A percentile compares a stretch with the other conserved stretches of the same genome.
Conservation (phyloP, 2,329 filamentous ascomycete genomes). For the Talaromyces sp. region DNA sequence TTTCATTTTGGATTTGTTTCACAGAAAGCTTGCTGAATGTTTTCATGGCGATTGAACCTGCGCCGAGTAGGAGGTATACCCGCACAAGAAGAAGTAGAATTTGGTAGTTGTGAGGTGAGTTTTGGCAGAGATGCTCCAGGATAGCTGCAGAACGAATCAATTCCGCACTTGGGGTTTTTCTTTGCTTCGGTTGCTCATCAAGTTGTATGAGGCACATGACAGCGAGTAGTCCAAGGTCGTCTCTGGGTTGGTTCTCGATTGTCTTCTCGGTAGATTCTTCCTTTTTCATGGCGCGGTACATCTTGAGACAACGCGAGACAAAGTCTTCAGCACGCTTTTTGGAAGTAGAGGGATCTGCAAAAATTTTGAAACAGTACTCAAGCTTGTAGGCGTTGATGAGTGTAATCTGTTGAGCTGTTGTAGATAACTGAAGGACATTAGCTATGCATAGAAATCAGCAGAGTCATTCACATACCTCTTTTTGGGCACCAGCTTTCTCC, state of each 20-base stretch:
- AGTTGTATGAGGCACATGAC: slow-evolving; percentile 41
- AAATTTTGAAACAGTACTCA: slow-evolving; percentile 41
- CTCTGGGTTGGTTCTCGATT: slow-evolving; percentile 44
- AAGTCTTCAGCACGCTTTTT: slow-evolving; percentile 35
- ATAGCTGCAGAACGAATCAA: slow-evolving; percentile 40
- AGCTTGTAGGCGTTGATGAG: slow-evolving; percentile 45
- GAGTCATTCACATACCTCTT: slow-evolving; percentile 24
- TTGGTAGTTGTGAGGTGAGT: slow-evolving; percentile 48
- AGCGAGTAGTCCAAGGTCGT: slow-evolving; percentile 44
- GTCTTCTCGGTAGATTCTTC: slow-evolving; percentile 29
- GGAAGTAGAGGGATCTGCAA: slow-evolving; percentile 28
- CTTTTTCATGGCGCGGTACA: slow-evolving; percentile 30
- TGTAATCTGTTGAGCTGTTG: slow-evolving; percentile 29
- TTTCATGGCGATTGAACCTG: slow-evolving; percentile 46
- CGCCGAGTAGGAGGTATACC: slow-evolving; percentile 44
- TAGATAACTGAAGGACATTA: slow-evolving; percentile 20
- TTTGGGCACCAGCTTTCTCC: slow-evolving; percentile 21
- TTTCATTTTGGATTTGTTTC: slow-evolving; percentile 50
- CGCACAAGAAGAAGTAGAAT: slow-evolving; percentile 44
- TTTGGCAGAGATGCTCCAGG: slow-evolving; percentile 38
- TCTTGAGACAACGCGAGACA: slow-evolving; percentile 37
- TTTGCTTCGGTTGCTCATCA: slow-evolving; percentile 21
- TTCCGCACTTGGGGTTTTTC: slow-evolving; percentile 27
- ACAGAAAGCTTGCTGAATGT: slow-evolving; percentile 46
- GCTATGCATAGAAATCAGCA: not conserved